These are phyloP conservation scores for Ustilago xerochloae DNA, from an alignment of 1,284 basidiomycete species.

Conservation along the genomic window DNA sequence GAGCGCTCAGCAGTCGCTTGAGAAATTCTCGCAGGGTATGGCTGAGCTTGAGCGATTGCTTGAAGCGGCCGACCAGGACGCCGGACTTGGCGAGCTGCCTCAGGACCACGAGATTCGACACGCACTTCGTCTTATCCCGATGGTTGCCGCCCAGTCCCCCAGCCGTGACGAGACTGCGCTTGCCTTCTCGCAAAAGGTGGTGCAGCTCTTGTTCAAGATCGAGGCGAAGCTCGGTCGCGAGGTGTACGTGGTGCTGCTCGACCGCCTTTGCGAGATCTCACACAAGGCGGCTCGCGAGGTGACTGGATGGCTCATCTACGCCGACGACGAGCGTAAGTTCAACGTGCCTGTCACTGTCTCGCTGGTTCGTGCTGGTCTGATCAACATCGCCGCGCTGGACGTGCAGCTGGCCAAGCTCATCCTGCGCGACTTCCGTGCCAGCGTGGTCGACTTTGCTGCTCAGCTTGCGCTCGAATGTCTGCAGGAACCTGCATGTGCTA, in stretches of 20 bases:
- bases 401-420: constrained; percentile 90
- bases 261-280: constrained; percentile 87
- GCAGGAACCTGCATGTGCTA: constrained; percentile 77
- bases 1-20: constrained; percentile 62
- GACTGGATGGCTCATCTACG: constrained; percentile 94
- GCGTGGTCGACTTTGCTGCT: constrained; percentile 83
- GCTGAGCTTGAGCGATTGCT: constrained; percentile 63
- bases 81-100: constrained; percentile 69
- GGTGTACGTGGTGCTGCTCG: constrained; percentile 84
- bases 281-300: constrained; percentile 96
- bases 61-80: constrained; percentile 47
- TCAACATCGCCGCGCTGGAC: constrained; percentile 84
- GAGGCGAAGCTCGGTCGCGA: constrained; percentile 60
- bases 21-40: constrained; percentile 66
- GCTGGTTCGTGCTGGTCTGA: constrained; percentile 83
- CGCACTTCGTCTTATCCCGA: constrained; percentile 82
- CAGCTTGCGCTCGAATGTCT: constrained; percentile 87
- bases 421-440: constrained; percentile 78
- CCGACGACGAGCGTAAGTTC: constrained; percentile 93
- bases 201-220: constrained; percentile 70
- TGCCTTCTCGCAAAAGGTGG: constrained; percentile 92
- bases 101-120: constrained; percentile 86
- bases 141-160: constrained; percentile 79
- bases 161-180: constrained; percentile 88
- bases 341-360: constrained; percentile 93